These are phyloP conservation scores for Ceratocystiopsis minuta DNA, from an alignment of 2,329 filamentous ascomycete genomes.

Conservation along the genomic window DNA sequence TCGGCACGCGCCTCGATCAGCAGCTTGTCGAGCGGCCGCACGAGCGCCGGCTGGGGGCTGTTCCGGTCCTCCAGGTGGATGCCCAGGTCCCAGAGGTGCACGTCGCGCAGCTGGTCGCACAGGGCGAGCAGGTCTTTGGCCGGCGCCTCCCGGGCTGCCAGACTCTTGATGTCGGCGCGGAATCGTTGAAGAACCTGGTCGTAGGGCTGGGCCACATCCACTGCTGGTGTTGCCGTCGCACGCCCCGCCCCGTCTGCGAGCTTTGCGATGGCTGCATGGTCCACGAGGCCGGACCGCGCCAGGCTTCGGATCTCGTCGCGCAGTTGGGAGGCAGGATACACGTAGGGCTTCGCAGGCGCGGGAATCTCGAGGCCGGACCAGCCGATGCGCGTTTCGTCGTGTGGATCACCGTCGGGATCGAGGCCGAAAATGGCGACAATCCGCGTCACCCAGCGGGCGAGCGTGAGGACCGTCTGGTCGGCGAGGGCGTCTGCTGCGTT, in stretches of 20 bases:
- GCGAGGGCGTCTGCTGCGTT: slow-evolving; percentile 23
- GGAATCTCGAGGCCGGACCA: slow-evolving; percentile 26
- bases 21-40: slow-evolving; percentile 38
- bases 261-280: too few species aligned
- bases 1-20: slow-evolving; percentile 35
- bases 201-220: too few species aligned
- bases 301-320: slow-evolving; percentile 17
- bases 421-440: slow-evolving; percentile 51
- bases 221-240: too few species aligned
- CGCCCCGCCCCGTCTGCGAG: too few species aligned
- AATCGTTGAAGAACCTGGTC: too few species aligned
- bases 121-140: slow-evolving; percentile 28
- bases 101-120: slow-evolving; percentile 47
- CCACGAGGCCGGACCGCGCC: slow-evolving; percentile 6
- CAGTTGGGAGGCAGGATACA: slow-evolving; percentile 33
- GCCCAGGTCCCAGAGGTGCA: slow-evolving; percentile 44
- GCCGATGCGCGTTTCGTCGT: slow-evolving; percentile 28
- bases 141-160: background rate
- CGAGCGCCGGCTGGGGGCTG: slow-evolving; percentile 42
- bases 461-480: slow-evolving; percentile 6
- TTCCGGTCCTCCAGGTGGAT: slow-evolving; percentile 57
- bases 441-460: slow-evolving; percentile 45
- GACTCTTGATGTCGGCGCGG: background rate
- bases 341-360: slow-evolving; percentile 31
- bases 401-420: slow-evolving; percentile 22